phyloP scores from a whole-genome alignment of 1,284 basidiomycete genomes.

The Phylloporus sp. region DNA sequence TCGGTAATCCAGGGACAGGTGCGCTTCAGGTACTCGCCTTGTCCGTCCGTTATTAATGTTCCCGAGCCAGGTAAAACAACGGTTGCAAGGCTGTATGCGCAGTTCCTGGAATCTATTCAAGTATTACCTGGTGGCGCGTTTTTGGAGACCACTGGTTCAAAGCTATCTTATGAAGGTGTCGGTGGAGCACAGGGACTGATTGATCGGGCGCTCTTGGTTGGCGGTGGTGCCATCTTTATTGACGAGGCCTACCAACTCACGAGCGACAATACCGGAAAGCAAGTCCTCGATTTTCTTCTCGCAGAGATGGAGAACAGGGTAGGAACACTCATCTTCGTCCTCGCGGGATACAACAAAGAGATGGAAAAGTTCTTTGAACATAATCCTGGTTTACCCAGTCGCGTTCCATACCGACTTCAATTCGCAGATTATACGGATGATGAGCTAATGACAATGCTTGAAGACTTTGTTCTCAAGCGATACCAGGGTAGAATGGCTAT shows the following conservation, averaged over 20 bases:
- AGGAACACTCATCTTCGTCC: constrained; percentile 69
- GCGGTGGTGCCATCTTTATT: constrained; percentile 71
- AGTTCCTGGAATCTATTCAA: constrained; percentile 62
- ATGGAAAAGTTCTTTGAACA: constrained; percentile 81
- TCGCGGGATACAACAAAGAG: constrained; percentile 72
- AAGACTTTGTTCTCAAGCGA: constrained; percentile 53
- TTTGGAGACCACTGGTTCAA: constrained; percentile 68
- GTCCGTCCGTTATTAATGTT: constrained; percentile 8
- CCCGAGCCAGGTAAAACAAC: constrained; percentile 67
- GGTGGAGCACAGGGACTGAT: constrained; percentile 57
- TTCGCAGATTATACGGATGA: constrained; percentile 68
- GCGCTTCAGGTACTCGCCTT: constrained; percentile 5
- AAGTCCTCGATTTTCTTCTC: constrained; percentile 71
- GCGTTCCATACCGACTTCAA: constrained; percentile 66
- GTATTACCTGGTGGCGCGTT: constrained; percentile 64
- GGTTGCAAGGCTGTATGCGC: constrained; percentile 67
- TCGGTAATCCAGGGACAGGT: constrained; percentile 74
- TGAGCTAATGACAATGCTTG: constrained; percentile 63
- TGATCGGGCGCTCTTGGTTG: constrained; percentile 54
- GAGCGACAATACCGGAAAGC: constrained; percentile 53
- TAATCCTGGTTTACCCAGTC: constrained; percentile 71
- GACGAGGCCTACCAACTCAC: constrained; percentile 76
- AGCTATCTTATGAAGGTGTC: constrained; percentile 65
- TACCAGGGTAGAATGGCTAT: constrained; percentile 61
- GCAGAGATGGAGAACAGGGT: constrained; percentile 77